Conservation (phyloP, 139 green algal species). For the Micractinium sp. region DNA sequence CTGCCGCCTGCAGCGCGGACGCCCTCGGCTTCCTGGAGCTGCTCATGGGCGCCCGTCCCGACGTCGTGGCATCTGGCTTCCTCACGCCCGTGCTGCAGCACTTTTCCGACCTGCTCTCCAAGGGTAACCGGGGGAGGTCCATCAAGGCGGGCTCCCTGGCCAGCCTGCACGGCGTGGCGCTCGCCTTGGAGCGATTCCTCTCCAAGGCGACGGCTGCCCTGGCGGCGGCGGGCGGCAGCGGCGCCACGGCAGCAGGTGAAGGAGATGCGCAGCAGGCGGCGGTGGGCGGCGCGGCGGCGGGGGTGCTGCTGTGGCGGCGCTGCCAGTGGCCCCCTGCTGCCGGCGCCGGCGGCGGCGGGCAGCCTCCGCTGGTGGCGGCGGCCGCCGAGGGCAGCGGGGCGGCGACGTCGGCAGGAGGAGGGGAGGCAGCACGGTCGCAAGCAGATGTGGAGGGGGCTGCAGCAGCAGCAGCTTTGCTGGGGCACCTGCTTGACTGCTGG, state of each 20-base stretch:
- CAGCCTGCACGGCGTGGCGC: conserved; percentile 51
- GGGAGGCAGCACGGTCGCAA: background rate
- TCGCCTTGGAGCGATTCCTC: conserved; percentile 30
- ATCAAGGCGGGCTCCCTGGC: conserved; percentile 66
- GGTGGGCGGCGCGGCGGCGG: background rate
- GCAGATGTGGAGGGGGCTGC: background rate
- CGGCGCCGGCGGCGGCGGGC: background rate
- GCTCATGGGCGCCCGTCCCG: conserved; percentile 65
- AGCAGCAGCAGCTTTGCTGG: conserved; percentile 33
- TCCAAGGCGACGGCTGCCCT: background rate
- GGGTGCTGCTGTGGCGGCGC: conserved; percentile 17
- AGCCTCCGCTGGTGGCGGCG: background rate
- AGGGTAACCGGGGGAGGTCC: conserved; percentile 50
- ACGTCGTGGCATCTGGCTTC: conserved; percentile 53
- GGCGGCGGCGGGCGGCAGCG: background rate
- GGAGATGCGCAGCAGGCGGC: background rate
- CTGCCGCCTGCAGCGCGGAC: conserved; percentile 46
- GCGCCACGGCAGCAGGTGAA: background rate
- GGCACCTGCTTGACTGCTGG: conserved; percentile 62
- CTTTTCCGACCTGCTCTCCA: conserved; percentile 68
- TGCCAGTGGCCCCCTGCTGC: background rate
- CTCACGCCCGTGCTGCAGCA: conserved; percentile 63
- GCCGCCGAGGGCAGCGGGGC: background rate
- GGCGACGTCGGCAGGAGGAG: background rate
- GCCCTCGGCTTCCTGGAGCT: conserved; percentile 71